Percentiles rank a stretch among this genome's conserved stretches.
Conservation (phyloP, 2,329 filamentous ascomycete genomes). For the Arthrinium puccinioides region DNA sequence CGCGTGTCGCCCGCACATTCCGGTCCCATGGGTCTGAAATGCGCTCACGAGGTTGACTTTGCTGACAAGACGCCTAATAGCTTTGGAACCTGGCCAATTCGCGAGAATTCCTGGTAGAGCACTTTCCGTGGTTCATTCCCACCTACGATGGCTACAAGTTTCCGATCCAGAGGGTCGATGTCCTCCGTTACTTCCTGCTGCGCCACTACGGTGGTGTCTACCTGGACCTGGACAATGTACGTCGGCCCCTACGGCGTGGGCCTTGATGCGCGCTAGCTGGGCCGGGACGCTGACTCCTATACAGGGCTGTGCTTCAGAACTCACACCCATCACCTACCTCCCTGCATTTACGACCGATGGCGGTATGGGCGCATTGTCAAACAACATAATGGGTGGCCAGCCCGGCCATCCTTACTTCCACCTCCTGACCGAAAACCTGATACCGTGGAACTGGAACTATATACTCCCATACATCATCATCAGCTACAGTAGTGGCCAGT, state of each 20-base stretch:
- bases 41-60: no score
- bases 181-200: constrained; percentile 74
- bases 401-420: constrained; percentile 66
- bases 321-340: constrained; percentile 59
- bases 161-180: constrained; percentile 70
- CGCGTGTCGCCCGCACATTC: no score
- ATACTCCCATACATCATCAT: constrained; percentile 67
- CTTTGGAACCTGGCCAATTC: constrained; percentile 70
- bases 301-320: constrained; percentile 58
- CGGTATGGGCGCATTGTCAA: constrained; percentile 28
- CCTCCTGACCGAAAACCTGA: constrained; percentile 55
- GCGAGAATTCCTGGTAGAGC: constrained; percentile 61
- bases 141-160: constrained; percentile 69
- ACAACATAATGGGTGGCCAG: constrained; percentile 63
- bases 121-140: constrained; percentile 74
- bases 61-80: constrained; percentile 27
- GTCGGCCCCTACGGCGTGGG: not conserved
- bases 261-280: no score
- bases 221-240: constrained; percentile 59
- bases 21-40: no score
- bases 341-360: constrained; percentile 57
- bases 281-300: not conserved
- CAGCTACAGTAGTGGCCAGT: constrained; percentile 64
- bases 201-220: constrained; percentile 74
- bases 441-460: constrained; percentile 60